These are phyloP conservation scores for Ogataea angusta DNA, from an alignment of 805 yeast genomes.

Conservation along the genomic window DNA sequence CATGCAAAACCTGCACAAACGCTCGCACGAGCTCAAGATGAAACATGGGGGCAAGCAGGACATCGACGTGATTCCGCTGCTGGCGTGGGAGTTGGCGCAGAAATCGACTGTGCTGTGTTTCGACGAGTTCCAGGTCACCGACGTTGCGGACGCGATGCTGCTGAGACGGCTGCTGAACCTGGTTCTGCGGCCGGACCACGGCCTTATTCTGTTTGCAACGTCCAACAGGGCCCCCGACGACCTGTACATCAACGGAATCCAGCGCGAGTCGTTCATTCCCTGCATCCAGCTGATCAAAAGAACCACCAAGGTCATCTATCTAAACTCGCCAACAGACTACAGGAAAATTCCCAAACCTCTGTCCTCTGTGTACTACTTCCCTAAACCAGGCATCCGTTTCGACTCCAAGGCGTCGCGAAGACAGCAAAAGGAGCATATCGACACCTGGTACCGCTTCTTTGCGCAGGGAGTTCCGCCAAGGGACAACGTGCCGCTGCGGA, in stretches of 20 bases:
- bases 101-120: slow-evolving; percentile 80
- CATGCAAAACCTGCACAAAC: slow-evolving; percentile 89
- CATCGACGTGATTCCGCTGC: slow-evolving; percentile 75
- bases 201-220: slow-evolving; percentile 86
- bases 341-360: slow-evolving; percentile 83
- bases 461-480: slow-evolving; percentile 53
- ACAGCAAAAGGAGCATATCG: slow-evolving; percentile 58
- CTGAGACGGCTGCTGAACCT: slow-evolving; percentile 69
- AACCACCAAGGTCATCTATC: slow-evolving; percentile 69
- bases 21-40: slow-evolving; percentile 70
- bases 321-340: slow-evolving; percentile 92
- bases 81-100: slow-evolving; percentile 81
- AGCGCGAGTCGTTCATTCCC: slow-evolving; percentile 87
- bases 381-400: slow-evolving; percentile 60
- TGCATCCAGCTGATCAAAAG: slow-evolving; percentile 78
- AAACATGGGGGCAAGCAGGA: slow-evolving; percentile 64
- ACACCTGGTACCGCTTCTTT: slow-evolving; percentile 78
- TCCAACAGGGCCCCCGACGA: slow-evolving; percentile 95
- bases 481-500: slow-evolving; percentile 40
- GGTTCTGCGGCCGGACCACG: slow-evolving; percentile 70
- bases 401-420: slow-evolving; percentile 46
- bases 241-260: slow-evolving; percentile 89
- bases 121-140: slow-evolving; percentile 97
- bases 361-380: slow-evolving; percentile 73
- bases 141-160: slow-evolving; percentile 98